Evolutionary conservation across 176 grass and related monocot genomes (phyloP).

Genomic region (Carex kokanica): DNA sequence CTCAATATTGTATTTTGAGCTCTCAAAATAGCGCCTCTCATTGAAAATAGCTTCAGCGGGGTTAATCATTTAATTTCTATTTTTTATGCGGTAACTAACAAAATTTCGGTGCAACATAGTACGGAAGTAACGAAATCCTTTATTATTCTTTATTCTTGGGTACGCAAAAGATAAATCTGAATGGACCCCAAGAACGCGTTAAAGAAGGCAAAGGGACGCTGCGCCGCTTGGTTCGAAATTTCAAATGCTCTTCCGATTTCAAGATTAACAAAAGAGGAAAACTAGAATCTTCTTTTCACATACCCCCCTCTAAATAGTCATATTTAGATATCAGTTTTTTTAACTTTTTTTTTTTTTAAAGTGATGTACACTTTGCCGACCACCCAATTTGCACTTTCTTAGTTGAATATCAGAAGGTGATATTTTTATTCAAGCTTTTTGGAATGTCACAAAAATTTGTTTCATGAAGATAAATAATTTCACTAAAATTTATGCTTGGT

Average conservation of each 20-base stretch:
- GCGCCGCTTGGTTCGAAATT: constrained; percentile 29
- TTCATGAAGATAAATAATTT: neutral
- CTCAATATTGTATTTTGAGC: no score
- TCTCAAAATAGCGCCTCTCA: no score
- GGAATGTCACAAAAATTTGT: neutral
- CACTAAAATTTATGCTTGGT: no score
- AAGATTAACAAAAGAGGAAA: neutral
- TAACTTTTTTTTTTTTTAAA: neutral
- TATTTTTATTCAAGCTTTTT: neutral
- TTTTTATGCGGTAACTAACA: no score
- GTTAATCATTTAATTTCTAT: no score
- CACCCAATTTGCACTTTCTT: neutral
- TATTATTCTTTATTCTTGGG: no score
- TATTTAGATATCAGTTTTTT: constrained; percentile 21
- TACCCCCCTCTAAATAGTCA: neutral
- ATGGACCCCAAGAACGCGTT: no score
- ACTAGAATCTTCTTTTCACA: neutral
- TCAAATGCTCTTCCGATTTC: neutral
- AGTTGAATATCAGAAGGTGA: neutral
- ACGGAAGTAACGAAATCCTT: no score
- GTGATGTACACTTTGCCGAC: neutral
- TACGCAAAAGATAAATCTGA: no score
- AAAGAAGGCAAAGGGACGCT: no score
- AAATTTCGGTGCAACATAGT: no score
- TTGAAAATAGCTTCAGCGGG: no score